phyloP scores from a whole-genome alignment of 805 yeast species.

The Cyberlindnera saturnus region DNA sequence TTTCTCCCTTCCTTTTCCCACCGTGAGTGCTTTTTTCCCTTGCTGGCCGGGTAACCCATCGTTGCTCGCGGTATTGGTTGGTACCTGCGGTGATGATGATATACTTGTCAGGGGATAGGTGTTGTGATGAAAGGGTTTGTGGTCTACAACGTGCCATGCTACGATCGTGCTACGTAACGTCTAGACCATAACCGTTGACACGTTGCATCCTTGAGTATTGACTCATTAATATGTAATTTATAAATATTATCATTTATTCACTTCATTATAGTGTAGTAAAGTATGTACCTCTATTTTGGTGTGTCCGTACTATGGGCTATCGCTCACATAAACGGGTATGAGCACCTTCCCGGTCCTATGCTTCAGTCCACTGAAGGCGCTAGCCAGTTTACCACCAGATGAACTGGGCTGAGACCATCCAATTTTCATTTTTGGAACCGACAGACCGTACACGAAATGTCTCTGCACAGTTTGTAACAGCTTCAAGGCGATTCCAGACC shows the following conservation, averaged over 20 bases:
- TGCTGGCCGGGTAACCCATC: too few relatives aligned
- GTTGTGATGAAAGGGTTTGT: too few relatives aligned
- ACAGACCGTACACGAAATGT: slow-evolving; percentile 44
- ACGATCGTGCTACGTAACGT: too few relatives aligned
- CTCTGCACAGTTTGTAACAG: slow-evolving; percentile 39
- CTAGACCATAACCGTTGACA: too few relatives aligned
- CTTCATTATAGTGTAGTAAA: background rate
- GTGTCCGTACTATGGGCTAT: background rate
- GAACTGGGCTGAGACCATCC: slow-evolving; percentile 74
- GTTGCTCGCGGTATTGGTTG: too few relatives aligned
- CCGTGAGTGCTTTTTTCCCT: too few relatives aligned
- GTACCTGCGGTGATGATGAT: too few relatives aligned
- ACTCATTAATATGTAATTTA: too few relatives aligned
- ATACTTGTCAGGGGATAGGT: too few relatives aligned
- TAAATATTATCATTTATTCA: background rate
- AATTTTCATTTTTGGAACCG: slow-evolving; percentile 35
- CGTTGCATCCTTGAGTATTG: too few relatives aligned
- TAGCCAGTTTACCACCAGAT: slow-evolving; percentile 56
- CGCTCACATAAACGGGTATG: slow-evolving; percentile 39
- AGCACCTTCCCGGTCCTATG: slow-evolving; percentile 48
- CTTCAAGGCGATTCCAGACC: slow-evolving; percentile 42
- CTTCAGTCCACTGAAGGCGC: slow-evolving; percentile 44
- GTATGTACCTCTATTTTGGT: background rate
- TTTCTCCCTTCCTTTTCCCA: too few relatives aligned
- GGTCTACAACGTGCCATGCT: too few relatives aligned